Conservation (phyloP, 805 yeast species). For the Saccharomycopsis vini region DNA sequence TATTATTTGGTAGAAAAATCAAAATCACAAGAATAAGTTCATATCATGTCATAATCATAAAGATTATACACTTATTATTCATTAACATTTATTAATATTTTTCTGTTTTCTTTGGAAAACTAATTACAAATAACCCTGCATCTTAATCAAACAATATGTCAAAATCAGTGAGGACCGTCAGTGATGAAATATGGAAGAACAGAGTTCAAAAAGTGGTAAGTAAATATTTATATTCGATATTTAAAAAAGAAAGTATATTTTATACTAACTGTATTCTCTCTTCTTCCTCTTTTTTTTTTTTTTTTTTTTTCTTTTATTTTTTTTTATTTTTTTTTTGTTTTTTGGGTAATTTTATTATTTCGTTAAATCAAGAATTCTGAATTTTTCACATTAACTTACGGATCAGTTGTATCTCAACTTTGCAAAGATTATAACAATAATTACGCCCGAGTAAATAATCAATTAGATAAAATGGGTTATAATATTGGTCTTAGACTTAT, state of each 20-base stretch:
- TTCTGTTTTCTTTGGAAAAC: no score
- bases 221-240: no score
- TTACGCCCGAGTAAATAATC: conserved; percentile 70
- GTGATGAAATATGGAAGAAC: conserved; percentile 90
- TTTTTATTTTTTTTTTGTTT: no score
- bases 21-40: background rate
- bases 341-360: background rate
- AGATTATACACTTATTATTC: no score
- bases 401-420: conserved; percentile 84
- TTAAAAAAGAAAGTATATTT: background rate
- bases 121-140: no score
- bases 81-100: no score
- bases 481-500: conserved; percentile 85
- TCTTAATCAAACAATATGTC: conserved; percentile 27
- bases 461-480: conserved; percentile 89
- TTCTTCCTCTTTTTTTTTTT: background rate
- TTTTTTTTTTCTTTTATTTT: no score
- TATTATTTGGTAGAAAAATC: background rate
- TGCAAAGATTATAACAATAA: conserved; percentile 75
- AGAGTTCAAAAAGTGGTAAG: conserved; percentile 75
- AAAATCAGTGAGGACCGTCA: conserved; percentile 39
- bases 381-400: conserved; percentile 88
- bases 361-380: conserved; percentile 54
- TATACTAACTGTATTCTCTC: background rate
- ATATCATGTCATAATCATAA: no score